Base-by-base conservation (phyloP, 2,329 filamentous ascomycete genomes). In the Fusarium xyrophilum region DNA sequence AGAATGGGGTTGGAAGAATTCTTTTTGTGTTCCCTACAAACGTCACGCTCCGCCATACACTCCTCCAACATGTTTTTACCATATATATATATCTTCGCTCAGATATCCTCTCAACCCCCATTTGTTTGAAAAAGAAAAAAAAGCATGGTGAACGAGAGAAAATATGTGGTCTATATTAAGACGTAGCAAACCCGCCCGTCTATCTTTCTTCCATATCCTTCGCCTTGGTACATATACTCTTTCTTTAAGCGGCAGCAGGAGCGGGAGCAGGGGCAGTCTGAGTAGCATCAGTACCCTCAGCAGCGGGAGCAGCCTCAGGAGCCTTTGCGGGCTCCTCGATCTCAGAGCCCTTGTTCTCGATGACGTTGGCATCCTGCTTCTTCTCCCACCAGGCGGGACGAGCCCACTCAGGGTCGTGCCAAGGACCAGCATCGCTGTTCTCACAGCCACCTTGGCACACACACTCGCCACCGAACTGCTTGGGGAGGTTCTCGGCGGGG, bases 361-460 rank as follows among this genome's bases (percentile, higher is more conserved):
- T 79, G 40, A 77, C 77, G 25, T 73, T 70, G 52, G 81, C 75
- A 43, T 77, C 77, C 39, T 75, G 72, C 65, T 83, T 81, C 80
- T 84, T 83, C 77, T 86, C 84, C 84, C 89, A 90, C 83, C 89
- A 89, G 68, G 88, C 82, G 53, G 90, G 85, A 76, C 83, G 88
- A 56, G 86, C 82, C 84, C 86, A 94, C 80, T 91, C 78, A 30
- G 85, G 74, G 66, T 95, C 92, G 72, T 86, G 86, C 96, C 96
- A 99, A 55, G 96, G 96, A 54, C 96, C 96, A 65, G 89, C 89
- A 78, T 99, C 94, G 80, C 93, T 96, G 75, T 97, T 82, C 79
- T 87, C 83, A 81, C 96, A 99, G 66, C 93, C 94, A 62, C 92
- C 93, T 35, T 83, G 78, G 80, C 96, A 99, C 67, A 90, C 80